Evolutionary conservation across 495 filamentous ascomycete genomes (phyloP), one percentile per base, ranked within the genome.

Genomic region (Tuber brumale): DNA sequence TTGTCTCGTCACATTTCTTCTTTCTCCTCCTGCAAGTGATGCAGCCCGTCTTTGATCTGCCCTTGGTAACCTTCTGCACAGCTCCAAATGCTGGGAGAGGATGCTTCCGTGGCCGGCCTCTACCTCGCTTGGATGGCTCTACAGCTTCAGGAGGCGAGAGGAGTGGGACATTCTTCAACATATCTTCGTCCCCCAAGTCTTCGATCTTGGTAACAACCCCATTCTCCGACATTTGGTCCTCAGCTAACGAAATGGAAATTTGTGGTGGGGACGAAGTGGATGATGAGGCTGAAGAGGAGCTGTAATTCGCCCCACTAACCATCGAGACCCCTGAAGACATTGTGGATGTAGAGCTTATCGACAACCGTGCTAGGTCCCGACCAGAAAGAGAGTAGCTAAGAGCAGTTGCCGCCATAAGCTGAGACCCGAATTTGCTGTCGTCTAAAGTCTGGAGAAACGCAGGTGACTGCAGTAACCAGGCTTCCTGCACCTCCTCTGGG

Each of bases 1-100:
- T 96, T n/a, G 91, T 90, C 86, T 97, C 94, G 83, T 97, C 94
- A 85, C 94, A 97, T 86, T 97, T 97, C 91, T 97, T 97, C 86
- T 97, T 97, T 44, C 94, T 87, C 81, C 92, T 91, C 74, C 94
- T 89, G 86, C 94, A 97, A 71, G 94, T 97, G 75, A 95, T 91
- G 85, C 94, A 97, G 0, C 94, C 94, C 5, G 94, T 97, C 86
- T 97, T 97, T 76, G 93, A 96, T 31, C 94, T 88, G n/a, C 92
- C 92, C 81, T 96, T 95, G 70, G 93, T 90, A 74, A 92, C 84
- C 79, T 95, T 95, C 84, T 86, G 88, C 72, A 86, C 85, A 23
- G 84, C 79, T 31, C 89, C 86, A 70, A 84, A 84, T 44, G 87
- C 85, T 10, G 87, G 87, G 48, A 91, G 85, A 23, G 93, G 93